Evolutionary conservation across 106 monocot species (phyloP).

Genomic region (Phalaenopsis aphrodite): DNA sequence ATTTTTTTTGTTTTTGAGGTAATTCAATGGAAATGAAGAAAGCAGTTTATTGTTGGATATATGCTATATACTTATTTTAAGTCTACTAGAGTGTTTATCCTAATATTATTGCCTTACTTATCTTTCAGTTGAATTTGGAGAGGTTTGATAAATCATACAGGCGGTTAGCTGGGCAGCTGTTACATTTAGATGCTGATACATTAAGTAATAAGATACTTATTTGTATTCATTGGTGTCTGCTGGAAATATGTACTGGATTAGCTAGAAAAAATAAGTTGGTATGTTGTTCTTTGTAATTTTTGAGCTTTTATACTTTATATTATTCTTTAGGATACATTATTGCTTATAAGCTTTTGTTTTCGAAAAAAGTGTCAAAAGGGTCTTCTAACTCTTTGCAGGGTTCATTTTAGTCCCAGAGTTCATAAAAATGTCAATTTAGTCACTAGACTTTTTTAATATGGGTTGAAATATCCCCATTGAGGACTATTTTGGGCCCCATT

Average conservation of each 20-base stretch:
- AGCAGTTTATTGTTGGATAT: background rate
- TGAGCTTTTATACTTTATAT: background rate
- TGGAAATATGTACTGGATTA: conserved; percentile 29
- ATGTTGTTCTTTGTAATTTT: conserved; percentile 5
- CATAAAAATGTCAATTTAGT: too few relatives aligned
- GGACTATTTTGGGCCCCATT: too few relatives aligned
- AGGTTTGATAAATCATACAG: conserved; percentile 37
- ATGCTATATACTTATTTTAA: background rate
- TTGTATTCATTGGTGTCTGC: conserved; percentile 56
- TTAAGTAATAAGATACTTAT: conserved; percentile 45
- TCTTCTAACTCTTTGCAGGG: too few relatives aligned
- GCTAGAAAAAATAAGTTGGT: conserved; percentile 24
- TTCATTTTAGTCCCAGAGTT: too few relatives aligned
- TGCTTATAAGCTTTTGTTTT: background rate
- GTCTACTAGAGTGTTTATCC: background rate
- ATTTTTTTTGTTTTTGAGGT: background rate
- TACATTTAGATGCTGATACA: conserved; percentile 22
- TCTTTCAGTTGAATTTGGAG: conserved; percentile 47
- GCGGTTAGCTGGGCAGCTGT: conserved; percentile 34
- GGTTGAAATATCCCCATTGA: too few relatives aligned
- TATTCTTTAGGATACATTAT: background rate
- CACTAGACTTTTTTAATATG: too few relatives aligned
- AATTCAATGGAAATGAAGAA: background rate
- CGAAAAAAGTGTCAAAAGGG: too few relatives aligned
- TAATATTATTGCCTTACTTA: background rate